Evolutionary conservation across 371 early-diverging fungal genomes (phyloP).

Genomic region (Entomophthora muscae): DNA sequence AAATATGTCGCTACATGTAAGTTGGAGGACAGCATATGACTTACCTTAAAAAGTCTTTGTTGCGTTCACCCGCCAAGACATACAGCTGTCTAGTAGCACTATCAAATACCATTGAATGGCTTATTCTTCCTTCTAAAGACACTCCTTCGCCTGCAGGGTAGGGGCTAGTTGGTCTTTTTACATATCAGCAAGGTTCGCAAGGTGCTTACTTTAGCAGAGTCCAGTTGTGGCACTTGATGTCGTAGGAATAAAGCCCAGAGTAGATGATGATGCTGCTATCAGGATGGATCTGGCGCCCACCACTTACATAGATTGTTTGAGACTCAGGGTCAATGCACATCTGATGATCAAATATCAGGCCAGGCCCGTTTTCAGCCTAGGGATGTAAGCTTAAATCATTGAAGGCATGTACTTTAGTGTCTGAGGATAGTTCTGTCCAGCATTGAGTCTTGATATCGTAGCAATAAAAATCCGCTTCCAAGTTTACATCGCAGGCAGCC

Average conservation of each 20-base stretch:
- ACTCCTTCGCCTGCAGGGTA: slow-evolving; percentile 8
- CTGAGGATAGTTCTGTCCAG: slow-evolving; percentile 57
- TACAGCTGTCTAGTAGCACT: slow-evolving; percentile 45
- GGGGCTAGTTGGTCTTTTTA: neutral
- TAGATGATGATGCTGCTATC: slow-evolving; percentile 42
- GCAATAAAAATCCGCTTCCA: slow-evolving; percentile 72
- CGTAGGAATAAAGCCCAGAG: slow-evolving; percentile 70
- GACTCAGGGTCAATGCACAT: slow-evolving; percentile 66
- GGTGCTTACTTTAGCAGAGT: slow-evolving; percentile 25
- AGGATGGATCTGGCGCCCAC: slow-evolving; percentile 53
- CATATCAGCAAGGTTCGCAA: neutral
- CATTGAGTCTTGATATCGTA: slow-evolving; percentile 44
- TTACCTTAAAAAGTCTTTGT: slow-evolving; percentile 35
- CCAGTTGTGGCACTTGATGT: slow-evolving; percentile 46
- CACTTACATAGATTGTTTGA: slow-evolving; percentile 70
- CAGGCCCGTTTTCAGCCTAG: slow-evolving; percentile 64
- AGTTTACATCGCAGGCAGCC: slow-evolving; percentile 28
- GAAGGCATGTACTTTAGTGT: slow-evolving; percentile 38
- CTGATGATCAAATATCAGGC: slow-evolving; percentile 84
- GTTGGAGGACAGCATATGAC: too few relatives aligned
- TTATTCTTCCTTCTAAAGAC: slow-evolving; percentile 58
- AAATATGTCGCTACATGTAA: slow-evolving; percentile 41
- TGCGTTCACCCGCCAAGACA: slow-evolving; percentile 77
- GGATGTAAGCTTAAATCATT: neutral
- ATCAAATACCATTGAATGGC: slow-evolving; percentile 82